Conservation (phyloP, 2,329 filamentous ascomycete species). For the Myriosclerotinia duriaeana region DNA sequence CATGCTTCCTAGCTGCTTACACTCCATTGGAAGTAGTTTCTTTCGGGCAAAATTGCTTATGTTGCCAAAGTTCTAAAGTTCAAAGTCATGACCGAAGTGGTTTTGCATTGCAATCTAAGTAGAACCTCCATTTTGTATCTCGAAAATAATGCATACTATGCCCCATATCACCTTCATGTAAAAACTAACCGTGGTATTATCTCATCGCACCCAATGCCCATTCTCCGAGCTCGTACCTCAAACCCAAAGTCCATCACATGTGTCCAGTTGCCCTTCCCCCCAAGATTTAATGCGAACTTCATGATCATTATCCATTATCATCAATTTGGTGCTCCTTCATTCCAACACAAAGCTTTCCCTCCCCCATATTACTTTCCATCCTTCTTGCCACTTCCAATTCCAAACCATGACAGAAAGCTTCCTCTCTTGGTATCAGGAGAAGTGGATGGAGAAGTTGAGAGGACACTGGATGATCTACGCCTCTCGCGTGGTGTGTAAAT, state of each 20-base stretch:
- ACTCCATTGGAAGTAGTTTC: too few relatives aligned
- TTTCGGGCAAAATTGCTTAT: too few relatives aligned
- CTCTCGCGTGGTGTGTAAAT: slow-evolving; percentile 30
- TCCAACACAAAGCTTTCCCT: neutral
- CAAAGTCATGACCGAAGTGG: neutral
- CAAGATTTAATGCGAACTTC: neutral
- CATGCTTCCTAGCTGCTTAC: too few relatives aligned
- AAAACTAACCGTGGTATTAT: neutral
- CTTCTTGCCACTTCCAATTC: neutral
- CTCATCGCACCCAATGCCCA: neutral
- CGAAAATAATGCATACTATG: neutral
- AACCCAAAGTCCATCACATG: neutral
- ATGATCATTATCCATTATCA: neutral
- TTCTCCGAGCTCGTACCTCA: neutral
- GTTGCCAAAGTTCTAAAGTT: too few relatives aligned
- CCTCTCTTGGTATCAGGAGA: slow-evolving; percentile 30
- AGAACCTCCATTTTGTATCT: neutral
- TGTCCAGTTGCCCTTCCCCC: neutral
- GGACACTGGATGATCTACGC: slow-evolving; percentile 30
- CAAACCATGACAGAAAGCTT: slow-evolving; percentile 14
- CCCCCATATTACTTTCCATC: neutral
- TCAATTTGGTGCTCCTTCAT: neutral
- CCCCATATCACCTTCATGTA: neutral
- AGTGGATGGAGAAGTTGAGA: slow-evolving; percentile 22
- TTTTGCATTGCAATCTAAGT: neutral